These are phyloP conservation scores for Talaromyces borbonicus DNA, from an alignment of 495 filamentous ascomycete species.

Conservation along the genomic window DNA sequence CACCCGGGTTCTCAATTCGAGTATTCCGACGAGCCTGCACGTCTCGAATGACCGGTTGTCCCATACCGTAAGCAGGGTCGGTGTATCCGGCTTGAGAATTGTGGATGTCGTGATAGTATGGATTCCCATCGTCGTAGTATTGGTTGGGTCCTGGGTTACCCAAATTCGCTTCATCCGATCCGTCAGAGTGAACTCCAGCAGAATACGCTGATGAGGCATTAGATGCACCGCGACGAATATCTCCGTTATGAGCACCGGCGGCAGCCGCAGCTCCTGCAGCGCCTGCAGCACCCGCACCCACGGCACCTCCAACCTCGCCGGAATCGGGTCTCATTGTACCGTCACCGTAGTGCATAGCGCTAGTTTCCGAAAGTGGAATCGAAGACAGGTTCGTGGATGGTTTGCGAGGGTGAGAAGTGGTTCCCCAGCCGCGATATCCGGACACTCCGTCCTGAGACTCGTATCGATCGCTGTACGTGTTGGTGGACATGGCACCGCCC, in stretches of 20 bases:
- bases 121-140: constrained; percentile 42
- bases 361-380: constrained; percentile 59
- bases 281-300: constrained; percentile 69
- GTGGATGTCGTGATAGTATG: constrained; percentile 46
- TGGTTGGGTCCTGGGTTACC: constrained; percentile 36
- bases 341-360: constrained; percentile 55
- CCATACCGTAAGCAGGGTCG: constrained; percentile 43
- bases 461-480: constrained; percentile 34
- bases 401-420: constrained; percentile 73
- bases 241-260: constrained; percentile 48
- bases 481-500: constrained; percentile 18
- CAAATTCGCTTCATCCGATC: constrained; percentile 62
- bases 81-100: constrained; percentile 47
- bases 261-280: constrained; percentile 54
- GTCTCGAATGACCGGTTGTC: constrained; percentile 83
- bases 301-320: constrained; percentile 61
- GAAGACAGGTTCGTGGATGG: constrained; percentile 74
- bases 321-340: constrained; percentile 48
- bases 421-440: constrained; percentile 94
- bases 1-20: constrained; percentile 77
- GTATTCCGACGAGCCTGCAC: constrained; percentile 86
- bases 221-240: constrained; percentile 81
- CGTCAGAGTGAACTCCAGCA: constrained; percentile 68
- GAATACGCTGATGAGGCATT: constrained; percentile 98
- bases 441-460: constrained; percentile 52